Base-by-base conservation (phyloP, 2,329 filamentous ascomycete genomes). In the Neofusicoccum parvum region DNA sequence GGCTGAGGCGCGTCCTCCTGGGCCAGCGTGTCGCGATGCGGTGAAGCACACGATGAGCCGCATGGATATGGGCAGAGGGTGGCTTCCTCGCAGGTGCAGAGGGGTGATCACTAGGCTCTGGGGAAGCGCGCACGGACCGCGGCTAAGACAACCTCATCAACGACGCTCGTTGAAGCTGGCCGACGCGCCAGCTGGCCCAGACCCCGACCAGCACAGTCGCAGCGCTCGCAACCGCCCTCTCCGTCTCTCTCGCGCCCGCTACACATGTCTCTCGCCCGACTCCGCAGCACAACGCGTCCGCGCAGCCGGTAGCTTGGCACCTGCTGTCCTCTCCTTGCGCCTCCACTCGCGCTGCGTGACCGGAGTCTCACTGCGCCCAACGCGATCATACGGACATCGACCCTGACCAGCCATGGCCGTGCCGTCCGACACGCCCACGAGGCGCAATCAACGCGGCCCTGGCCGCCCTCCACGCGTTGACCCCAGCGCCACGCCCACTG, bases 241-340 rank as follows among this genome's bases (percentile, higher is more conserved):
- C 20, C 51, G 62, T 32, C 27, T 32, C 50, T 48, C 17, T 53
- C 36, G 45, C 23, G 20, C 46, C 63, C 17, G 20, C 36, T 23
- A 62, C 54, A 60, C 48, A 65, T 65, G 64, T 56, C 64, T 65
- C 39, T 37, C 54, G 48, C 36, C 48, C 64, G 49, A 53, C 23
- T 36, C 36, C 45, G 64, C 39, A 49, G 46, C 43, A 45, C 64
- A 41, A 65, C 64, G 64, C 64, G 64, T 60, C 23, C 50, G 64
- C 64, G 64, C 64, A 60, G 54, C 54, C 64, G 64, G 64, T 65
- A 65, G 64, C 64, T 65, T 62, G 56, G 54, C 56, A 60, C 37
- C 46, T n/a, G 54, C 48, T 45, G 48, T 54, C 50, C 64, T 53
- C 64, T 65, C 64, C 64, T 60, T 62, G 64, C 56, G 64, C 64